Percentiles rank a stretch among this genome's conserved stretches.
These are phyloP conservation scores for Heterobasidion irregulare DNA, from an alignment of 1,284 basidiomycete species.

Conservation along the genomic window DNA sequence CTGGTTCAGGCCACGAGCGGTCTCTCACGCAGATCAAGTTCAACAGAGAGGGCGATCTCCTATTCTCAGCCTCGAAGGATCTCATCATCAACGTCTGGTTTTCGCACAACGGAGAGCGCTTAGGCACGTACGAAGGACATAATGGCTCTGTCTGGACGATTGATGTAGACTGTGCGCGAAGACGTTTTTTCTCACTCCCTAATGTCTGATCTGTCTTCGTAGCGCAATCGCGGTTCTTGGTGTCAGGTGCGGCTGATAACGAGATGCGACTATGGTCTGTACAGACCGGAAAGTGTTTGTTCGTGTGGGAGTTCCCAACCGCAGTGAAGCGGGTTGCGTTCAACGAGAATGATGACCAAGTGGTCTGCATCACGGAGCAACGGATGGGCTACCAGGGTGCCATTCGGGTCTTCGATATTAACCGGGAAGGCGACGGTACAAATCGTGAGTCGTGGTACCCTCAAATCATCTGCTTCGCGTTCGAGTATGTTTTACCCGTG, in stretches of 20 bases:
- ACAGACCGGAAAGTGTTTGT: conserved; percentile 83
- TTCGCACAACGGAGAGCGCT: conserved; percentile 96
- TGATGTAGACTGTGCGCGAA: conserved; percentile 84
- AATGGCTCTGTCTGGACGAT: conserved; percentile 97
- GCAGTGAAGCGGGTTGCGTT: conserved; percentile 94
- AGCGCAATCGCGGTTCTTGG: conserved; percentile 82
- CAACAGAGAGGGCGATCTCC: conserved; percentile 92
- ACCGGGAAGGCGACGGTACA: conserved; percentile 70
- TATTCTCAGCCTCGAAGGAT: conserved; percentile 97
- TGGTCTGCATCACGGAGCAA: conserved; percentile 95
- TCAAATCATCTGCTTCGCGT: conserved; percentile 4
- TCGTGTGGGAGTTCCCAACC: conserved; percentile 95
- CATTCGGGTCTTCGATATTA: conserved; percentile 87
- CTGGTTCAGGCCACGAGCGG: conserved; percentile 81
- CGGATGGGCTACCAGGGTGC: conserved; percentile 86
- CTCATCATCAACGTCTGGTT: conserved; percentile 95
- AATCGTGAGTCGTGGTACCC: conserved; percentile 45
- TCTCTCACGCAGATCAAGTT: conserved; percentile 96
- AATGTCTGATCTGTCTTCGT: conserved; percentile 2
- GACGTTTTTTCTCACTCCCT: neutral
- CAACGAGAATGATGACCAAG: conserved; percentile 79
- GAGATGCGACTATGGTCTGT: conserved; percentile 90
- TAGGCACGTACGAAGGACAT: conserved; percentile 95
- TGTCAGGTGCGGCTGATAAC: conserved; percentile 91
- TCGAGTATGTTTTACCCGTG: neutral